phyloP scores from a whole-genome alignment of 805 yeast genomes.

The Suhomyces sp. region DNA sequence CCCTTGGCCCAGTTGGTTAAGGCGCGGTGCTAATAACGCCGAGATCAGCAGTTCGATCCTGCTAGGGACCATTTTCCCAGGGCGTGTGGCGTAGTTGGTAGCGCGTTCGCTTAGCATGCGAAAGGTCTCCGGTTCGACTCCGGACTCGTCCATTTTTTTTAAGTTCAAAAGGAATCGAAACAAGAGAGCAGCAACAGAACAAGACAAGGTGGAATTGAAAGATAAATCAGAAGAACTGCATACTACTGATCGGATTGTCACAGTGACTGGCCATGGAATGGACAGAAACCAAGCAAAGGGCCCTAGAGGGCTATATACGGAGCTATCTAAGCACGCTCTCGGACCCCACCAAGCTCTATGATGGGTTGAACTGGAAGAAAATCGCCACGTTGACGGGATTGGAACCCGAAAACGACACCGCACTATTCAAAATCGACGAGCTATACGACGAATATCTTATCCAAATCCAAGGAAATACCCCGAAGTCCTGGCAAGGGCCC shows the following conservation, averaged over 20 bases:
- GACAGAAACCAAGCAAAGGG: constrained; percentile 13
- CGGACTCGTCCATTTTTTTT: constrained; percentile 38
- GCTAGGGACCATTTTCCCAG: constrained; percentile 62
- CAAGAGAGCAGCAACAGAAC: neutral
- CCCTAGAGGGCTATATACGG: constrained; percentile 6
- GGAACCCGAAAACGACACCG: constrained; percentile 15
- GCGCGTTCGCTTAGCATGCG: constrained; percentile 51
- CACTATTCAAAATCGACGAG: constrained; percentile 18
- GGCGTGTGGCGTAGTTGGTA: constrained; percentile 52
- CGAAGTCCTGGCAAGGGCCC: neutral
- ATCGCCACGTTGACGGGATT: constrained; percentile 14
- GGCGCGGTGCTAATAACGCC: constrained; percentile 55
- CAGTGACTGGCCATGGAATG: constrained; percentile 9
- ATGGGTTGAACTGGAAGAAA: constrained; percentile 17
- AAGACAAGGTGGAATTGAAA: neutral
- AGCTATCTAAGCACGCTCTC: constrained; percentile 9
- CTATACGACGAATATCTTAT: constrained; percentile 14
- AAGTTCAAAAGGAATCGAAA: neutral
- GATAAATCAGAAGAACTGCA: too few relatives aligned
- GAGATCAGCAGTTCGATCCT: constrained; percentile 83
- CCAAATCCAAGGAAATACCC: neutral
- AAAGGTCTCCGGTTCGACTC: constrained; percentile 48
- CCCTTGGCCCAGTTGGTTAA: constrained; percentile 56
- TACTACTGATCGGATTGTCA: neutral
- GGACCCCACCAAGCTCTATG: constrained; percentile 13